Evolutionary conservation across 2,329 filamentous ascomycete species (phyloP), one percentile per base, ranked within the genome.

Genomic region (Keithomyces neogunnii): DNA sequence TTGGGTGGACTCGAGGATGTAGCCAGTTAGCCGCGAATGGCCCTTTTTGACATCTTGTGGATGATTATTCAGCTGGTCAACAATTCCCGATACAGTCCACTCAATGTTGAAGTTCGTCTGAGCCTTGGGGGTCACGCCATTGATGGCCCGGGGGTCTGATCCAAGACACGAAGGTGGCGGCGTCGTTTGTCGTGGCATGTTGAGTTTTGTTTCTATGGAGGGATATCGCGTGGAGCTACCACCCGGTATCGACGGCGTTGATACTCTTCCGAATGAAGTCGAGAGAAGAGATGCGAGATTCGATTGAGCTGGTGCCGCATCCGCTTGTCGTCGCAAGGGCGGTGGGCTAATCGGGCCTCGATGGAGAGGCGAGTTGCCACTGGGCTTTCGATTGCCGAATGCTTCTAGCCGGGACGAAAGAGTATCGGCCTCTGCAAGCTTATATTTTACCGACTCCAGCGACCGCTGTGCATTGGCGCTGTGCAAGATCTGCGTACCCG

Each of bases 21-120:
- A 71, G 5, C 73, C 64, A 3, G 71, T 69, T 13, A 78, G 67
- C 29, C 66, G 69, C 5, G 72, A 68, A 51, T 79, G 74, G 38
- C 71, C 69, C 10, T 69, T 63, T 48, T 70, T 68, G 31, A 81
- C 71, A 29, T 76, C 70, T 35, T 64, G 62, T 13, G 70, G 66
- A 48, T 73, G 71, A 2, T 62, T 54, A 7, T 61, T 64, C 31
- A 81, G 65, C 5, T 66, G 62, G 4, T 62, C 56, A 35, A 71
- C 70, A n/a, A 80, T 64, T 50, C 70, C 69, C 2, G 68, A 64
- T 19, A 71, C 60, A 2, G 71, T 71, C 71, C 73, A 77, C 2
- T 71, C 70, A 11, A 50, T 44, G 19, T 56, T 55, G 9, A 52
- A 49, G 26, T 57, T 58, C 10, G 60, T 62, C 48, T 62, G 60